Evolutionary conservation across 176 grass and related monocot species (phyloP).

Genomic region (Leersia perrieri): DNA sequence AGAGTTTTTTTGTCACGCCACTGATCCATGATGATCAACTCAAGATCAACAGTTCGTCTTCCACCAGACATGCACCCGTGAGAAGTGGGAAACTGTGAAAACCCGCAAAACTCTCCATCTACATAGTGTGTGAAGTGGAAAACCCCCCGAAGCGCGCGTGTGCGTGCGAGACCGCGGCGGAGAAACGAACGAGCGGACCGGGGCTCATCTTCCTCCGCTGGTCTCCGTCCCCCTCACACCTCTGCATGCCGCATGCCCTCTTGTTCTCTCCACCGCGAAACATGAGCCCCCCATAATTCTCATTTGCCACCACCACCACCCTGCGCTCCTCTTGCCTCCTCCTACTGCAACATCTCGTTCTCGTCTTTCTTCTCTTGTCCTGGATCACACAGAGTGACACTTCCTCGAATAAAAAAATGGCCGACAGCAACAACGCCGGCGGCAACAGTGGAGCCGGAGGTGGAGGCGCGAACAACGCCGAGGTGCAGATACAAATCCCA

Average conservation of each 20-base stretch:
- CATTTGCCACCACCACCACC: neutral
- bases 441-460: neutral
- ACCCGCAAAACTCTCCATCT: neutral
- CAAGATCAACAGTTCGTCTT: no score
- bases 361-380: neutral
- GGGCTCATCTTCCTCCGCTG: neutral
- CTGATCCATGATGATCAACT: no score
- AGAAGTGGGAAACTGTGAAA: neutral
- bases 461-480: neutral
- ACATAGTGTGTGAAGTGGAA: neutral
- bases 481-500: constrained; percentile 53
- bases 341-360: neutral
- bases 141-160: neutral
- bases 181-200: constrained; percentile 16
- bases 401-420: constrained; percentile 29
- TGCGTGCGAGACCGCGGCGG: neutral
- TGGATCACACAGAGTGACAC: neutral
- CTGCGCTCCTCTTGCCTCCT: neutral
- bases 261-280: constrained; percentile 27
- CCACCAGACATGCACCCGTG: no score
- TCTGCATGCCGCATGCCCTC: constrained; percentile 10
- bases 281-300: neutral
- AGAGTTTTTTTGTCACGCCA: no score
- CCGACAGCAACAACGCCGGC: constrained; percentile 12
- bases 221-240: neutral